Base-by-base conservation (phyloP, 1,284 basidiomycete species). In the Cerioporus squamosus region DNA sequence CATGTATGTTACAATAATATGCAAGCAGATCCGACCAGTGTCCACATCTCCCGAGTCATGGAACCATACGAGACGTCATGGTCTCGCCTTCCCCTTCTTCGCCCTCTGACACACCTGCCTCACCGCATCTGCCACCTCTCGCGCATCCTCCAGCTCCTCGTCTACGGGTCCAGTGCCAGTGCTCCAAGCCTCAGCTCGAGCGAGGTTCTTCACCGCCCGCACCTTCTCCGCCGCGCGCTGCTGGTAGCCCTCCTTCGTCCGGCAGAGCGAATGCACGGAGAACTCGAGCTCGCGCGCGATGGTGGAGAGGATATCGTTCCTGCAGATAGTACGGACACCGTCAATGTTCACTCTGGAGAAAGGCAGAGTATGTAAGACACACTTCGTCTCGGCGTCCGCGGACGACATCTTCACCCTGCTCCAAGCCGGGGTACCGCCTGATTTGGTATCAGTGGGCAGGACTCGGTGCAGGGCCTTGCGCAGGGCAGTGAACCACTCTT, bases 251-350 rank as follows among this genome's bases (percentile, higher is more conserved):
- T 74, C 70, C 12, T 65, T 53, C 1, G 82, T 83, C 24, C 75
- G 77, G 43, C 78, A 81, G 68, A 83, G 71, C 0, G 75, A 77
- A 49, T 79, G 73, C 1, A 73, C 75, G 10, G 59, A 66, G 51
- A 81, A 79, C 62, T 87, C 85, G 14, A 83, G 68, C 31, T 77
- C 73, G 31, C 71, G 72, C 4, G 82, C 77, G 4, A 70, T 69
- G 15, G 62, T 53, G 18, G 71, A 72, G 17, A 82, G 63, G 15
- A 78, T 62, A 29, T 67, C 44, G 29, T 55, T 42, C 42, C 45
- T 55, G 33, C 14, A 36, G 5, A 12, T 36, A 1, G 10, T 10
- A 10, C 29, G 29, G 8, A 10, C 7, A 29, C 29, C 15, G 33
- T 36, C 15, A 36, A 12, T 17, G 4, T 36, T 1, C 29, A 10